Evolutionary conservation across 2,329 filamentous ascomycete genomes (phyloP).

Genomic region (Penicillium sp.): DNA sequence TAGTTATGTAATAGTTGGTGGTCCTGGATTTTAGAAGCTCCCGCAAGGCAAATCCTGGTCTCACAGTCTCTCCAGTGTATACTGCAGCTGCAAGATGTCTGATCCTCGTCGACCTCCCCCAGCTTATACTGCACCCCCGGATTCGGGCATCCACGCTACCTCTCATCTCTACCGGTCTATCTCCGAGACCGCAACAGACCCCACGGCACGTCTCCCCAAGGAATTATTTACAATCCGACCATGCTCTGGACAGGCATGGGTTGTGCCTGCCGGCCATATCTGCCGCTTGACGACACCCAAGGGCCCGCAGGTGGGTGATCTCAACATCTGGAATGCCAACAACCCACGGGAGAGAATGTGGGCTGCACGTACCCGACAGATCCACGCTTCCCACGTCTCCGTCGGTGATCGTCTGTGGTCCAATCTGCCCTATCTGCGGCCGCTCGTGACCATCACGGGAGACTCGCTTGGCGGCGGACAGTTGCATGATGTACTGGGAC

Average conservation of each 20-base stretch:
- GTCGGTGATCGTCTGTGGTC: constrained; percentile 75
- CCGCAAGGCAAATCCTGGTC: not conserved
- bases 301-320: constrained; percentile 77
- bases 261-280: constrained; percentile 65
- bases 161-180: constrained; percentile 38
- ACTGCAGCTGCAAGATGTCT: constrained; percentile 21
- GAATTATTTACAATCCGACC: constrained; percentile 65
- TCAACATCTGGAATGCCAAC: constrained; percentile 76
- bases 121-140: constrained; percentile 38
- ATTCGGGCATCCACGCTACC: constrained; percentile 37
- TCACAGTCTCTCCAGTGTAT: not conserved
- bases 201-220: constrained; percentile 29
- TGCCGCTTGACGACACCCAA: constrained; percentile 72
- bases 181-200: constrained; percentile 33
- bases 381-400: constrained; percentile 72
- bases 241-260: constrained; percentile 71
- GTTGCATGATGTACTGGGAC: constrained; percentile 36
- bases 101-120: constrained; percentile 35
- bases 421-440: constrained; percentile 71
- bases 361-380: constrained; percentile 74
- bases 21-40: not conserved
- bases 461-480: constrained; percentile 59
- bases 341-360: constrained; percentile 81
- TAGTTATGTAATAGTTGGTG: not conserved
- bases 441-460: constrained; percentile 66